A percentile compares a stretch with the other conserved stretches of the same genome.
Conservation (phyloP, 2,329 filamentous ascomycete genomes). For the Alternaria consortialis region DNA sequence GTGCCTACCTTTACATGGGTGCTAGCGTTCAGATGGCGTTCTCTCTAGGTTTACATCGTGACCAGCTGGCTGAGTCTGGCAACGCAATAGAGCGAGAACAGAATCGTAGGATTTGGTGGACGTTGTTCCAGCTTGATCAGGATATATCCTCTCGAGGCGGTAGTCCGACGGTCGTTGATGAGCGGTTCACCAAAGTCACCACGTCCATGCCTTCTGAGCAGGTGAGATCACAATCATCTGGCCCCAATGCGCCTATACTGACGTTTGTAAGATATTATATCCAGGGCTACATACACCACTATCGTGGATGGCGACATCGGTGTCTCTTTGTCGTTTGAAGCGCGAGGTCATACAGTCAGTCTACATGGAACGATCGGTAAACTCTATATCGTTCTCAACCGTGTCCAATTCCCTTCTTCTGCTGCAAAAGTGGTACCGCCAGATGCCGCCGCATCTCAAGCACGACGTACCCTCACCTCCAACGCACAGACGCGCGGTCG, state of each 20-base stretch:
- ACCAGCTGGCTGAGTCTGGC: slow-evolving; percentile 41
- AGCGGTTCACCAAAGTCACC: slow-evolving; percentile 42
- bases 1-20: slow-evolving; percentile 49
- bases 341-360: slow-evolving; percentile 47
- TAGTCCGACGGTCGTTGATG: slow-evolving; percentile 47
- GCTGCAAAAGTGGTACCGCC: slow-evolving; percentile 46
- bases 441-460: slow-evolving; percentile 46
- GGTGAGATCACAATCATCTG: slow-evolving; percentile 20
- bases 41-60: slow-evolving; percentile 48
- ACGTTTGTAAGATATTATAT: slow-evolving; percentile 36
- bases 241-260: background rate
- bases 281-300: slow-evolving; percentile 48
- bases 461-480: slow-evolving; percentile 41
- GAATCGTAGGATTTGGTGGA: slow-evolving; percentile 51
- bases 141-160: slow-evolving; percentile 49
- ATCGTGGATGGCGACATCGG: slow-evolving; percentile 42
- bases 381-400: slow-evolving; percentile 46
- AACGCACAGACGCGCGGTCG: slow-evolving; percentile 47
- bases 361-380: slow-evolving; percentile 44
- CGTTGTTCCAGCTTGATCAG: slow-evolving; percentile 47
- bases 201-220: slow-evolving; percentile 47
- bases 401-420: slow-evolving; percentile 43
- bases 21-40: slow-evolving; percentile 50
- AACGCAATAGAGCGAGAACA: slow-evolving; percentile 44
- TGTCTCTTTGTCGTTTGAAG: slow-evolving; percentile 45